Evolutionary conservation across 768 basidiomycete genomes (phyloP), one percentile per base, ranked within the genome.

Genomic region (Psilocybe sp.): DNA sequence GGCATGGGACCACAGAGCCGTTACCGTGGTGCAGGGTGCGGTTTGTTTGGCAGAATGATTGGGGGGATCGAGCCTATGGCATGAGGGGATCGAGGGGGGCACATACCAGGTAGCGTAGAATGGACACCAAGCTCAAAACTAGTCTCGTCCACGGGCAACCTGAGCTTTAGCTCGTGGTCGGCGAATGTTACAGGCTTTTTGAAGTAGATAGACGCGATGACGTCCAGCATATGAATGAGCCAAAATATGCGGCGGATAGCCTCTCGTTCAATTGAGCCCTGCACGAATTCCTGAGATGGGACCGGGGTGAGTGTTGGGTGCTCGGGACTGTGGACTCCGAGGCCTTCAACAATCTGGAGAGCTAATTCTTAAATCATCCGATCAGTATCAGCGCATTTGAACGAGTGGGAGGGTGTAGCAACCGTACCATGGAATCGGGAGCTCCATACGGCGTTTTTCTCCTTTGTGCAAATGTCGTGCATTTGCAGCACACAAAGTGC

Each of bases 221-320:
- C 67, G 60, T 85, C 81, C 60, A 86, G 73, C 52, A 82, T 68
- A 60, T 83, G 80, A 50, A 88, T 80, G 47, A 88, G 72, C 89
- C 89, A 92, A 66, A 91, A 90, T 50, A 87, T 81, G 49, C 89
- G 81, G 40, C 89, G 84, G n/a, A 83, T 73, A 53, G 85, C 86
- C 70, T 92, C 89, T 52, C 82, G 84, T 59, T 89, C 84, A 55
- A 87, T 80, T 41, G 78, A 78, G 47, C 72, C 72, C 53, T 83
- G 76, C 18, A 82, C 81, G 56, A 80, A 80, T 46, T 80, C 78
- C 46, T 79, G 71, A 51, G 81, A 74, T 45, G 82, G 81, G 38
- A 79, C 68, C 41, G 82, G 78, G 35, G 85, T 78, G 53, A 80
- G 71, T 47, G 77, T 75, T 33, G 81, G 79, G 57, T 78, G 75